Evolutionary conservation across 169 alveolate species (phyloP).

Genomic region (Plasmodium inui): DNA sequence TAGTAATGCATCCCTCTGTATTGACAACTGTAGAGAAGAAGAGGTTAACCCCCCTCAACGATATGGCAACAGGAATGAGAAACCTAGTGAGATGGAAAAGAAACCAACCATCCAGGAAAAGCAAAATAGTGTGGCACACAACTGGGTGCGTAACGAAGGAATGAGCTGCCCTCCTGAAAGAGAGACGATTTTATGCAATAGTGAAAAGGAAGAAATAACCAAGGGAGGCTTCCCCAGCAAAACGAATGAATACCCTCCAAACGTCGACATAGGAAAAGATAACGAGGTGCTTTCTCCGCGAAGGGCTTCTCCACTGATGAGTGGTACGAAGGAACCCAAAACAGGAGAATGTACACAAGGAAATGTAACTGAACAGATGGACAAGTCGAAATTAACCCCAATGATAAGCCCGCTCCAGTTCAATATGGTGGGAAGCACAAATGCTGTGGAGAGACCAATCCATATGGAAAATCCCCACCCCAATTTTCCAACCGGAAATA

Average conservation of each 20-base stretch:
- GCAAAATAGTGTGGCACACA: background rate
- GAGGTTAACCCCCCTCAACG: background rate
- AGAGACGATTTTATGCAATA: background rate
- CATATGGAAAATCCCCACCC: background rate
- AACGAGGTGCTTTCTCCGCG: background rate
- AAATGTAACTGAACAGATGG: background rate
- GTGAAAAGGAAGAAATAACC: background rate
- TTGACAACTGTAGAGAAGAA: background rate
- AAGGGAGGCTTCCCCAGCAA: background rate
- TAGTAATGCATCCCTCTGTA: background rate
- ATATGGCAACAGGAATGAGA: background rate
- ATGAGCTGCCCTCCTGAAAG: background rate
- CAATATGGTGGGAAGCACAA: background rate
- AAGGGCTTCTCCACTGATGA: background rate
- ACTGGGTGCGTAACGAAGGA: background rate
- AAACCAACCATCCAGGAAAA: background rate
- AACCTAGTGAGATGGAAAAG: background rate
- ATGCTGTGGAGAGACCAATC: background rate
- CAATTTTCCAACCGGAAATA: background rate
- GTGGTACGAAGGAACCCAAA: background rate
- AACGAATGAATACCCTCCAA: background rate
- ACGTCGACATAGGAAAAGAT: background rate
- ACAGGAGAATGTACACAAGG: background rate
- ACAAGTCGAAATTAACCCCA: background rate
- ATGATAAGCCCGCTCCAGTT: background rate